Percentiles rank a stretch among this genome's conserved stretches.
phyloP scores from a whole-genome alignment of 108 stramenopile species.

The Seminavis robusta region DNA sequence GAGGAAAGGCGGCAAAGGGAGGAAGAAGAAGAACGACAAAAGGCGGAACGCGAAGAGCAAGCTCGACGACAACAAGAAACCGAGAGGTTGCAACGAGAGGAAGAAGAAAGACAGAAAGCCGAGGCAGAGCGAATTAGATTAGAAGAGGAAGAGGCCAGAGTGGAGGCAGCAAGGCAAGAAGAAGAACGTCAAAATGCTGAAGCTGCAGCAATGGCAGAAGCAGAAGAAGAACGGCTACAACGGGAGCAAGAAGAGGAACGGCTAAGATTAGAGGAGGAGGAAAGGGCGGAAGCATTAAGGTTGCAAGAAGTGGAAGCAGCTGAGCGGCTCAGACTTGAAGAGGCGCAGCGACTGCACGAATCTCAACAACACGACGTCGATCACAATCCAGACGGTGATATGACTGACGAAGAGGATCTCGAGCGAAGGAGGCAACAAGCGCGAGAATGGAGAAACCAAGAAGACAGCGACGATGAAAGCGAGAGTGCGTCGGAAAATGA shows the following conservation, averaged over 20 bases:
- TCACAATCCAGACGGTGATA: too few relatives aligned
- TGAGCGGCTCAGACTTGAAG: not conserved
- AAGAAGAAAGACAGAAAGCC: too few relatives aligned
- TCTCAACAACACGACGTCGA: too few relatives aligned
- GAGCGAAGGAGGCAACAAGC: constrained; percentile 16
- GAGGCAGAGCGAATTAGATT: too few relatives aligned
- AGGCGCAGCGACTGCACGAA: not conserved
- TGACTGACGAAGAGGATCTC: constrained; percentile 6
- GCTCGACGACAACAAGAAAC: not conserved
- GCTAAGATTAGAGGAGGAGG: not conserved
- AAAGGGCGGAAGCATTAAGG: not conserved
- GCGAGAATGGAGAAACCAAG: constrained; percentile 1
- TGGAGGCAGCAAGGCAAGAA: too few relatives aligned
- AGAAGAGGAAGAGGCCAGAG: too few relatives aligned
- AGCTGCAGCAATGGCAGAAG: too few relatives aligned
- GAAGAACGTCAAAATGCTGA: too few relatives aligned
- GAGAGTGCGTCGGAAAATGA: not conserved
- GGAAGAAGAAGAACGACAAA: not conserved
- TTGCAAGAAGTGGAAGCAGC: not conserved
- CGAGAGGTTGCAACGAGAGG: not conserved
- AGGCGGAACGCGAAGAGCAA: not conserved
- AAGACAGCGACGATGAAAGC: not conserved
- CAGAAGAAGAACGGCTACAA: not conserved
- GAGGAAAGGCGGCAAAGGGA: not conserved
- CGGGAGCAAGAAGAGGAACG: not conserved